phyloP scores from a whole-genome alignment of 2,329 filamentous ascomycete species.

The Paraconiothyrium brasiliense region DNA sequence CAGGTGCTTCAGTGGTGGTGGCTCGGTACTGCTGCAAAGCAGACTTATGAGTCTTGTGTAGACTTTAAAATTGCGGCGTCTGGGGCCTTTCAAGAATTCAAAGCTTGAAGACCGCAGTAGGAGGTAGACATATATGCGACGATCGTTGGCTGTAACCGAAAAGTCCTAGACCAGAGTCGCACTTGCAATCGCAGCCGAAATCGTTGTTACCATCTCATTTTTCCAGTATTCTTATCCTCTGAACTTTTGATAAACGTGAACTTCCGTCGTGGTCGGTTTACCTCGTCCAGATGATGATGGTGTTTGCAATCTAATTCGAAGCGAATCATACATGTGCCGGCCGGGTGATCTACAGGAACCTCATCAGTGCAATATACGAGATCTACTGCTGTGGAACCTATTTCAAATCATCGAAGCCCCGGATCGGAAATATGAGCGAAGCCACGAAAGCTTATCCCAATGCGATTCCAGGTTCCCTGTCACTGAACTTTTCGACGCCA shows the following conservation, averaged over 20 bases:
- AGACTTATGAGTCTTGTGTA: slow-evolving; percentile 70
- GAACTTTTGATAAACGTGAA: no score
- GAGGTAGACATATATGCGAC: not conserved
- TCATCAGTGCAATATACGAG: not conserved
- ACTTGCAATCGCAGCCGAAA: not conserved
- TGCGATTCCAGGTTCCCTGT: not conserved
- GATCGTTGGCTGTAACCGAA: not conserved
- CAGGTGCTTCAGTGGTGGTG: slow-evolving; percentile 41
- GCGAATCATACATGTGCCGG: slow-evolving; percentile 3
- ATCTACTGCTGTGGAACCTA: not conserved
- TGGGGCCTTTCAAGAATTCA: slow-evolving; percentile 19
- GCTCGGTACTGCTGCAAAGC: slow-evolving; percentile 63
- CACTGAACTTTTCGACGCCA: no score
- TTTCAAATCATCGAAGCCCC: not conserved
- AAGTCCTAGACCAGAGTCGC: not conserved
- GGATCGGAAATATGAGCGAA: not conserved
- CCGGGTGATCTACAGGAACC: not conserved
- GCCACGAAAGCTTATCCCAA: not conserved
- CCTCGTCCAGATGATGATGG: not conserved
- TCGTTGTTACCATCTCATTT: not conserved
- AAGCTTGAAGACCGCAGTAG: not conserved
- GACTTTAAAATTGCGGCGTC: slow-evolving; percentile 59
- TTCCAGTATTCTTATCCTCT: not conserved
- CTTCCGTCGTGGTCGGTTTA: no score
- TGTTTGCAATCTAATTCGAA: not conserved